Conservation (phyloP, 345 rosid genomes). For the Pistacia atlantica region DNA sequence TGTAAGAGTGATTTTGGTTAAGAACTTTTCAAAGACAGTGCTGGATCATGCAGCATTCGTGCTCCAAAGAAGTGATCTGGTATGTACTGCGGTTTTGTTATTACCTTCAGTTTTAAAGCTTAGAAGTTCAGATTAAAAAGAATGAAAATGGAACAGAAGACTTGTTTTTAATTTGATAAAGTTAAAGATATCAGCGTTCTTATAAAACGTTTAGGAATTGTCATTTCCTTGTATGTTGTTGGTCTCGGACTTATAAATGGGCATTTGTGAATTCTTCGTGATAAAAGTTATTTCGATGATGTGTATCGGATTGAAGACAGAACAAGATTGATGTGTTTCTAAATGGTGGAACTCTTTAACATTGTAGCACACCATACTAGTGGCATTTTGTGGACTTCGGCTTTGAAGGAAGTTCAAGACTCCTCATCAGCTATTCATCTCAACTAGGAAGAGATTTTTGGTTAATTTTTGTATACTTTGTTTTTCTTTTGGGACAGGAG, state of each 20-base stretch:
- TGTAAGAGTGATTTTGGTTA: neutral
- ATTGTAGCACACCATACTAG: neutral
- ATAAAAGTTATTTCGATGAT: too few species aligned
- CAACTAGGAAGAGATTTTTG: too few species aligned
- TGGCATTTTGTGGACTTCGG: too few species aligned
- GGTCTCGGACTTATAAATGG: neutral
- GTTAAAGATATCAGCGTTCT: neutral
- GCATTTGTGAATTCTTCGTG: neutral
- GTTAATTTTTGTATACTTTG: too few species aligned
- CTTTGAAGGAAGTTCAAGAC: too few species aligned
- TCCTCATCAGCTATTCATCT: too few species aligned
- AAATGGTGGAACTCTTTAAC: neutral
- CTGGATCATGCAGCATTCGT: neutral
- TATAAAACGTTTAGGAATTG: neutral
- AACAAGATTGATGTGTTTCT: neutral
- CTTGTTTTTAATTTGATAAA: too few species aligned
- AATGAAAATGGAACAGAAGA: neutral
- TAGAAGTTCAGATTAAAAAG: neutral
- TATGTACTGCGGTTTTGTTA: neutral
- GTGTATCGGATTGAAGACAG: neutral
- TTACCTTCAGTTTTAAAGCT: neutral
- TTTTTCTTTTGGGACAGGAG: too few species aligned
- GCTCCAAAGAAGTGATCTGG: neutral
- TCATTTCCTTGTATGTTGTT: neutral
- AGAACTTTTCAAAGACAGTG: neutral